Conservation (phyloP, 106 monocot genomes). For the Triglochin maritima region DNA sequence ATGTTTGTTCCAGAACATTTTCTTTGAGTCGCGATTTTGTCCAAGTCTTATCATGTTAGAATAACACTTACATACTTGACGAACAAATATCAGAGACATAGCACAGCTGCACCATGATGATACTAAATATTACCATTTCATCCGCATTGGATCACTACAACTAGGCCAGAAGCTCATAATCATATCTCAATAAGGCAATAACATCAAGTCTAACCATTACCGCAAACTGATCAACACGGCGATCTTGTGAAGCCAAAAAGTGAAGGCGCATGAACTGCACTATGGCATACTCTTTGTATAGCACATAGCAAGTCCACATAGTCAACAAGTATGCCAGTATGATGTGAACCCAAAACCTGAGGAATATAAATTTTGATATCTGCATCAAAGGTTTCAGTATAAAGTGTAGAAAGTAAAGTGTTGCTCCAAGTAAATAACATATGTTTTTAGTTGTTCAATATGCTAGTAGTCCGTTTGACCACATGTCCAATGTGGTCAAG, state of each 20-base stretch:
- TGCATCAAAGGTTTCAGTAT: not conserved
- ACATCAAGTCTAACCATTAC: constrained; percentile 17
- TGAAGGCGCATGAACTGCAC: constrained; percentile 79
- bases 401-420: not conserved
- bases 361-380: not conserved
- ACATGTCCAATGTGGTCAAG: too few species aligned
- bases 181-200: not conserved
- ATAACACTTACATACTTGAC: too few species aligned
- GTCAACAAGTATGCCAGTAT: constrained; percentile 76
- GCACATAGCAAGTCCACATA: constrained; percentile 64
- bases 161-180: too few species aligned
- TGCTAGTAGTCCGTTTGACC: too few species aligned
- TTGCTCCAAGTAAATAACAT: not conserved
- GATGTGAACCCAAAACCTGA: constrained; percentile 90
- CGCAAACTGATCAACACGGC: constrained; percentile 84
- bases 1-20: too few species aligned
- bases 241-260: constrained; percentile 76
- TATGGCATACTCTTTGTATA: constrained; percentile 80
- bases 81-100: too few species aligned
- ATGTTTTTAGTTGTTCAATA: too few species aligned
- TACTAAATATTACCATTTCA: too few species aligned
- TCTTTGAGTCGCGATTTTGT: too few species aligned
- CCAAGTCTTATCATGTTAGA: too few species aligned
- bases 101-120: too few species aligned
- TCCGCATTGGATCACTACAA: too few species aligned